Evolutionary conservation across 169 alveolate species (phyloP).

Genomic region (Babesia gibsoni): DNA sequence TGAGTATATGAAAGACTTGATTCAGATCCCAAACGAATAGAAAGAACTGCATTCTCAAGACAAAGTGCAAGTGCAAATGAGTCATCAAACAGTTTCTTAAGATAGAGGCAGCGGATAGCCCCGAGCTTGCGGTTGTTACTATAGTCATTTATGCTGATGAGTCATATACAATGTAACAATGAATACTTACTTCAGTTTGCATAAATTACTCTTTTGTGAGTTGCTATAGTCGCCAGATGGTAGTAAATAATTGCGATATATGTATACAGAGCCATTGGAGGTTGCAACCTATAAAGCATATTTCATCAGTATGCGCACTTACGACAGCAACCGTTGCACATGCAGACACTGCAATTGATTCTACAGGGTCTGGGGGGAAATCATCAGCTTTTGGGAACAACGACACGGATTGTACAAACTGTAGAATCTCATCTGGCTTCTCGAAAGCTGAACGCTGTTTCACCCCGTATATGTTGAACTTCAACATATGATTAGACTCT

Average conservation of each 20-base stretch:
- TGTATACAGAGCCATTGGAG: background rate
- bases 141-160: background rate
- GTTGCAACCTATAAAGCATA: conserved; percentile 5
- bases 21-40: background rate
- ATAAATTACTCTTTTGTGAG: background rate
- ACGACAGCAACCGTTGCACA: conserved; percentile 35
- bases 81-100: background rate
- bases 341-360: conserved; percentile 27
- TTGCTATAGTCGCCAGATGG: background rate
- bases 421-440: conserved; percentile 13
- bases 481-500: conserved; percentile 45
- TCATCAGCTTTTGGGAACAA: conserved; percentile 39
- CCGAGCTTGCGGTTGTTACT: background rate
- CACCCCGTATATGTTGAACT: conserved; percentile 59
- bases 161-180: background rate
- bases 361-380: conserved; percentile 5
- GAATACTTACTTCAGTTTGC: background rate
- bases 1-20: background rate
- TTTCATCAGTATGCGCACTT: background rate
- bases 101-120: conserved; percentile 2
- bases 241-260: conserved; percentile 19
- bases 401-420: conserved; percentile 53
- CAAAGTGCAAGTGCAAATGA: conserved; percentile 8
- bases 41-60: background rate
- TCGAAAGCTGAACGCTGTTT: background rate